Conservation (phyloP, 495 filamentous ascomycete genomes). For the Mytilinidion resinicola region DNA sequence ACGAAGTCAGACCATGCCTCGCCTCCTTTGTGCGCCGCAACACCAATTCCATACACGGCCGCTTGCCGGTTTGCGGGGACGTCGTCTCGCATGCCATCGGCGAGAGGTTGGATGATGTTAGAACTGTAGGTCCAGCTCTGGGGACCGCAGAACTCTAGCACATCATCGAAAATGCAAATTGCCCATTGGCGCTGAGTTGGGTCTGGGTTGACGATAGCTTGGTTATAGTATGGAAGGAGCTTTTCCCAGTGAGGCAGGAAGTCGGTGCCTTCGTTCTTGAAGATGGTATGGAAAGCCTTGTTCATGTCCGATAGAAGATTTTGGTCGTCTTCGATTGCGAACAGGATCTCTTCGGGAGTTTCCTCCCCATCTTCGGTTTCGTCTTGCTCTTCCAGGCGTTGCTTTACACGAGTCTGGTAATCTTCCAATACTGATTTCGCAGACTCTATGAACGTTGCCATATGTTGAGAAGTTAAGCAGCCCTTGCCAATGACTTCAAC, state of each 20-base stretch:
- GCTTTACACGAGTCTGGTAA: slow-evolving; percentile 77
- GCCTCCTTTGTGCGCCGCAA: slow-evolving; percentile 91
- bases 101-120: slow-evolving; percentile 77
- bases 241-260: slow-evolving; percentile 87
- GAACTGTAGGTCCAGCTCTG: slow-evolving; percentile 75
- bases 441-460: slow-evolving; percentile 79
- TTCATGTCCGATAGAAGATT: slow-evolving; percentile 98
- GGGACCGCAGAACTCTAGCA: slow-evolving; percentile 89
- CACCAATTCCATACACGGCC: slow-evolving; percentile 91
- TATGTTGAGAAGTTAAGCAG: slow-evolving; percentile 67
- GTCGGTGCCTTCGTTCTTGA: slow-evolving; percentile 80
- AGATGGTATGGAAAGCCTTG: slow-evolving; percentile 98
- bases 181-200: slow-evolving; percentile 97
- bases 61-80: slow-evolving; percentile 93
- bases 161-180: slow-evolving; percentile 96
- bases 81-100: slow-evolving; percentile 75
- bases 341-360: slow-evolving; percentile 68
- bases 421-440: slow-evolving; percentile 80
- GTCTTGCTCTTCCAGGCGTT: slow-evolving; percentile 68
- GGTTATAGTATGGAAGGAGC: slow-evolving; percentile 74
- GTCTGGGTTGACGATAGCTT: slow-evolving; percentile 75
- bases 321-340: slow-evolving; percentile 96
- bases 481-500: slow-evolving; percentile 87
- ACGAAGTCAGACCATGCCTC: slow-evolving; percentile 76
- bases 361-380: slow-evolving; percentile 69